A percentile compares a stretch with the other conserved stretches of the same genome.
Evolutionary conservation across 371 early-diverging fungal species (phyloP).

Genomic region (Capillidium heterosporum): DNA sequence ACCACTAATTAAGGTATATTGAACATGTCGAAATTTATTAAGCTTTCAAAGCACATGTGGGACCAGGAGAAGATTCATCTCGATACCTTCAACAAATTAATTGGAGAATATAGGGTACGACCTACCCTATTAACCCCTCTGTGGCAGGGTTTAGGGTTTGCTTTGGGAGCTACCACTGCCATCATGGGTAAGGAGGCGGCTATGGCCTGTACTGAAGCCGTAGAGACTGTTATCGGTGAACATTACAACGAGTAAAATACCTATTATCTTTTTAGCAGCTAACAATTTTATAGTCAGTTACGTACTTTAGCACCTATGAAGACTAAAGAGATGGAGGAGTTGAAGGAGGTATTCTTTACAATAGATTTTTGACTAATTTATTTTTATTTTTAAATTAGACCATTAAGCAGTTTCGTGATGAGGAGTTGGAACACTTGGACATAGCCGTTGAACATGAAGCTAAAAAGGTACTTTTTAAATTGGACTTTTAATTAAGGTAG

Average conservation of each 20-base stretch:
- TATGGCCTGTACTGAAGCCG: slow-evolving; percentile 97
- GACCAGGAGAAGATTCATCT: slow-evolving; percentile 84
- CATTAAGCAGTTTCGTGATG: slow-evolving; percentile 77
- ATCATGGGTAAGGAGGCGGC: slow-evolving; percentile 83
- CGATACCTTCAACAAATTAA: slow-evolving; percentile 49
- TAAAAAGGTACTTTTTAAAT: slow-evolving; percentile 23
- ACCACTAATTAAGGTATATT: slow-evolving; percentile 42
- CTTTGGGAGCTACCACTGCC: slow-evolving; percentile 75
- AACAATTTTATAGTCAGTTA: slow-evolving; percentile 30
- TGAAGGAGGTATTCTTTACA: slow-evolving; percentile 26
- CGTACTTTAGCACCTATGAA: slow-evolving; percentile 47
- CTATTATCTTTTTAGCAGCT: neutral
- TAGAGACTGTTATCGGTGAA: slow-evolving; percentile 90
- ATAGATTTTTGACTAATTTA: neutral
- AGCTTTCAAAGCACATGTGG: slow-evolving; percentile 60
- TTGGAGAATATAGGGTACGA: slow-evolving; percentile 57
- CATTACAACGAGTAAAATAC: slow-evolving; percentile 76
- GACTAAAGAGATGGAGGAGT: slow-evolving; percentile 34
- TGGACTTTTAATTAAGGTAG: neutral
- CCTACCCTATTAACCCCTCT: slow-evolving; percentile 73
- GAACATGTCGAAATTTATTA: neutral
- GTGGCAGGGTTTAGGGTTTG: slow-evolving; percentile 76
- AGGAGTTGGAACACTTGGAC: slow-evolving; percentile 87
- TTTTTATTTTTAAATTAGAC: slow-evolving; percentile 12
- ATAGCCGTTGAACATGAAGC: slow-evolving; percentile 81